A percentile compares a stretch with the other conserved stretches of the same genome.
Conservation (phyloP, 164 flowering plant genomes). For the Houttuynia cordata region DNA sequence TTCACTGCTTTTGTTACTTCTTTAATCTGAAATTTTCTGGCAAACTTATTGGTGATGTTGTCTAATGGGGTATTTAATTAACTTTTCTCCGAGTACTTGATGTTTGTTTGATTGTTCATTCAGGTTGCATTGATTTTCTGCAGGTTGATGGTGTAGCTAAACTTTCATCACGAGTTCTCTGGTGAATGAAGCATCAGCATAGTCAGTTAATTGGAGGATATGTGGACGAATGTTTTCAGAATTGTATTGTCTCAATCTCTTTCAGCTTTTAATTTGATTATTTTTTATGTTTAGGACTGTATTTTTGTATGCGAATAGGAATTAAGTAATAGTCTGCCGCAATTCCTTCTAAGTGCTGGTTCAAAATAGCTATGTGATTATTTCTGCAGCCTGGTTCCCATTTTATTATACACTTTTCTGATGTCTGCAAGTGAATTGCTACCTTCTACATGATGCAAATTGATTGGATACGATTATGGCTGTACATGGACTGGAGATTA, state of each 20-base stretch:
- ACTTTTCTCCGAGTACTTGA: too few relatives aligned
- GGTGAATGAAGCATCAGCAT: not conserved
- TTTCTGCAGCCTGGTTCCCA: not conserved
- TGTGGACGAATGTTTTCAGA: slow-evolving; percentile 86
- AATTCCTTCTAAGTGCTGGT: not conserved
- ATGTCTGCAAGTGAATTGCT: too few relatives aligned
- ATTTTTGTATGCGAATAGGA: not conserved
- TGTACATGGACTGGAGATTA: too few relatives aligned
- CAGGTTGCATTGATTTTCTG: not conserved
- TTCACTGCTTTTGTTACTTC: too few relatives aligned
- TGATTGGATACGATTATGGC: too few relatives aligned
- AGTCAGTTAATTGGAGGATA: slow-evolving; percentile 9
- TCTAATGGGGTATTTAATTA: too few relatives aligned
- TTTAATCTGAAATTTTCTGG: too few relatives aligned
- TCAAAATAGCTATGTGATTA: not conserved
- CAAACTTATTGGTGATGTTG: too few relatives aligned
- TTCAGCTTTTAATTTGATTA: not conserved
- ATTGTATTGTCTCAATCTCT: slow-evolving; percentile 30
- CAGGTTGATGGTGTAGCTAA: not conserved
- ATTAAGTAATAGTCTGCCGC: not conserved
- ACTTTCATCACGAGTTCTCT: not conserved
- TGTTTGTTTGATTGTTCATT: too few relatives aligned
- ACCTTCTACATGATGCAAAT: too few relatives aligned
- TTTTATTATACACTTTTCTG: too few relatives aligned
- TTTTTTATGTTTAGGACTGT: not conserved